phyloP scores from a whole-genome alignment of 805 yeast species.

The Ogataea glucozyma region DNA sequence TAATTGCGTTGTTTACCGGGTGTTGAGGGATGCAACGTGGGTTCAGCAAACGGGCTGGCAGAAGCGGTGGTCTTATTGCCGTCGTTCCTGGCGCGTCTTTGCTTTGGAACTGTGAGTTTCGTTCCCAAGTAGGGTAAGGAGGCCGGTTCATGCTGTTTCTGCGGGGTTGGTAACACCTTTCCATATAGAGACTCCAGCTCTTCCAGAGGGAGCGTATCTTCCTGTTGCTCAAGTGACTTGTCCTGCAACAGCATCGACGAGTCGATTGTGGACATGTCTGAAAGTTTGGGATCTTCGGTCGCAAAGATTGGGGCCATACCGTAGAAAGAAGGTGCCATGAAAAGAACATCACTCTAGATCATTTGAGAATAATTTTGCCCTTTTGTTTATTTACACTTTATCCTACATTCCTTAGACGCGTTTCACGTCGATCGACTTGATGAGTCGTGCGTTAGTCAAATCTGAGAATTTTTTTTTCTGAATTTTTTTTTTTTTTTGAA shows the following conservation, averaged over 20 bases:
- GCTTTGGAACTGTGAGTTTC: conserved; percentile 27
- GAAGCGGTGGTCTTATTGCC: conserved; percentile 7
- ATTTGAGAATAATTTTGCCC: not conserved
- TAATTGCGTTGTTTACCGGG: conserved; percentile 24
- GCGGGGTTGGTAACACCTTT: conserved; percentile 28
- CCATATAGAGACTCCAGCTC: conserved; percentile 31
- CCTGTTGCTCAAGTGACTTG: not conserved
- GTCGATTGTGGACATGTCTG: not conserved
- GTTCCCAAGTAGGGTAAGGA: conserved; percentile 20
- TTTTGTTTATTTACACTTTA: not conserved
- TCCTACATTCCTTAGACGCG: not conserved
- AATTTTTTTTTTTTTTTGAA: conserved; percentile 12
- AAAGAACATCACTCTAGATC: not conserved
- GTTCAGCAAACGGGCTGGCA: not conserved
- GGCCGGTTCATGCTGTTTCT: conserved; percentile 22
- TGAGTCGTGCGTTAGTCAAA: conserved; percentile 5
- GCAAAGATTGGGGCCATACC: no score
- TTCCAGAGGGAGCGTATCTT: not conserved
- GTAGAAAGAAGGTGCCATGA: no score
- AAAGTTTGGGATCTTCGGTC: no score
- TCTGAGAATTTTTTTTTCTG: conserved; percentile 12
- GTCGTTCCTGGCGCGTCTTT: conserved; percentile 17
- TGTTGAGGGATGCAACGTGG: conserved; percentile 14
- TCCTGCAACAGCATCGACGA: conserved; percentile 2
- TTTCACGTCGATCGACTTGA: conserved; percentile 10